Evolutionary conservation across 345 rosid species (phyloP).

Genomic region (Syzygium jambos): DNA sequence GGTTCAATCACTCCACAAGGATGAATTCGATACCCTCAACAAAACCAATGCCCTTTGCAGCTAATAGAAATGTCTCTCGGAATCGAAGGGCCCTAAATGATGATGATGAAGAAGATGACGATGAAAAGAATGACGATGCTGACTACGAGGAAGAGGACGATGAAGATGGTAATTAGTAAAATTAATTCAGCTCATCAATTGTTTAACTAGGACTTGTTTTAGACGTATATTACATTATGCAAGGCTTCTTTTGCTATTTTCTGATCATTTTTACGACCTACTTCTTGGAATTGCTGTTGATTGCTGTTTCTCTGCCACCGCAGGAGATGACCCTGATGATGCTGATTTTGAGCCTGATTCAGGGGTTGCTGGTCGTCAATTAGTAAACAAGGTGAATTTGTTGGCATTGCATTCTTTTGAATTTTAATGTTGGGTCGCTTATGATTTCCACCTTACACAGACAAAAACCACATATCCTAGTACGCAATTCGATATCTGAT

Average conservation of each 20-base stretch:
- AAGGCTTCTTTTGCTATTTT: not conserved
- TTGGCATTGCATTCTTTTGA: not conserved
- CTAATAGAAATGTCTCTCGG: conserved; percentile 34
- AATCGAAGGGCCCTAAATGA: conserved; percentile 38
- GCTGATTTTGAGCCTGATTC: conserved; percentile 90
- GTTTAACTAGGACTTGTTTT: not conserved
- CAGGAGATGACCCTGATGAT: conserved; percentile 99
- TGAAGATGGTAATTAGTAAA: conserved; percentile 56
- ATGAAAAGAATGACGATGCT: conserved; percentile 42
- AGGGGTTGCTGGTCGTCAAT: conserved; percentile 27
- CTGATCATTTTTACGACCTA: not conserved
- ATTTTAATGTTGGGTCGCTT: not conserved
- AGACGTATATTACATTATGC: not conserved
- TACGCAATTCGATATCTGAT: not conserved
- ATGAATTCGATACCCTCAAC: conserved; percentile 39
- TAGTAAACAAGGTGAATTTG: conserved; percentile 49
- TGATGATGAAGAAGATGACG: conserved; percentile 24
- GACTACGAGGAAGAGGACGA: conserved; percentile 86
- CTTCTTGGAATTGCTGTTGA: conserved; percentile 3
- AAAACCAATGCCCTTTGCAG: conserved; percentile 30
- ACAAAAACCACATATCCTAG: not conserved
- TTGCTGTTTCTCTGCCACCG: conserved; percentile 16
- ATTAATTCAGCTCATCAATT: not conserved
- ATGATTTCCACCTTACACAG: not conserved
- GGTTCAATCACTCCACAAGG: conserved; percentile 40